Evolutionary conservation across 768 basidiomycete species (phyloP), one percentile per base, ranked within the genome.

Genomic region (Cyclocybe cylindracea): DNA sequence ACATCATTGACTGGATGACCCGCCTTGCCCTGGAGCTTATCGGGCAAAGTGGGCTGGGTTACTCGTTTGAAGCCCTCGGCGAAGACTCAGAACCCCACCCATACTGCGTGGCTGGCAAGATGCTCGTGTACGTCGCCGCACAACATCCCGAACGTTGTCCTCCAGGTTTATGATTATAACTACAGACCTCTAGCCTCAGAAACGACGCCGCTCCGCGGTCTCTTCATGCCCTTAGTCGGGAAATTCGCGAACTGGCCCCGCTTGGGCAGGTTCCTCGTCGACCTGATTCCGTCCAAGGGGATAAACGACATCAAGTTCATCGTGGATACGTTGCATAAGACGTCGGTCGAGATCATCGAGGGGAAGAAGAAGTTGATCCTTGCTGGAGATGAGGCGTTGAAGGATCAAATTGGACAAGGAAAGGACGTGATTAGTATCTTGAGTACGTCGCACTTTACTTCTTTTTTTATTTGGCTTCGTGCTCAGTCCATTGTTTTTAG

Each of bases 401-500:
- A 61, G 10, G 56, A 54, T 13, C 66, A 74, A 48, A 65, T 74
- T 31, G 71, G 67, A 9, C 63, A 67, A 50, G 75, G 76, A 13
- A 76, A 75, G 48, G 78, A 80, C 55, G 67, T 80, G 14, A 73
- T 80, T 56, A 79, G 73, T 48, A 66, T 78, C 29, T 61, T 80
- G 9, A 61, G 80, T 80, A 56, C 35, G 75, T 24, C 24, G 5
- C 24, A 2, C 24, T 24, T 58, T 19, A 1, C 40, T 6, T 10
- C 14, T 36, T 16, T 44, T 43, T 31, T n/a, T 40, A 6, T 36
- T 10, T 35, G 19, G 13, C 36, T 16, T 10, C 11, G 37, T 7
- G 8, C 37, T 44, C 19, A 44, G 29, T 10, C 10, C 33, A 5
- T 34, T 39, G n/a, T 16, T 16, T 32, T 10, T 31, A 76, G 73